phyloP scores from a whole-genome alignment of 257 asterid genomes.

The Petunia axillaris region DNA sequence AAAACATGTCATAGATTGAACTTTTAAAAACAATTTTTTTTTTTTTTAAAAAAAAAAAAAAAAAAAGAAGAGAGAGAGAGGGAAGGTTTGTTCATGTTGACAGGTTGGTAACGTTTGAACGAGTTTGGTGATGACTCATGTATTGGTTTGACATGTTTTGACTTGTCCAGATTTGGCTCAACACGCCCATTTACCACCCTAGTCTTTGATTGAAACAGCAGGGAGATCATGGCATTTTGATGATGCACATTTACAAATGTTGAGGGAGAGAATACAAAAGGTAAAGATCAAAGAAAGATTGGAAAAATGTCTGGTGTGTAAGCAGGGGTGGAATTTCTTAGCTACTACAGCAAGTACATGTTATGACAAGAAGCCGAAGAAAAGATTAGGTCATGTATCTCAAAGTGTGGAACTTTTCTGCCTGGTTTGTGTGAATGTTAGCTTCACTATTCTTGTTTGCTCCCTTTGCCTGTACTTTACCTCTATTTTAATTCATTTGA shows the following conservation, averaged over 20 bases:
- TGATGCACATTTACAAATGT: constrained; percentile 43
- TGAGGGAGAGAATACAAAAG: constrained; percentile 52
- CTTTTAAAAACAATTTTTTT: too few relatives aligned
- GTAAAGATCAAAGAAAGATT: constrained; percentile 49
- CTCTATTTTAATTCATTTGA: constrained; percentile 49
- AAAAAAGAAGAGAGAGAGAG: too few relatives aligned
- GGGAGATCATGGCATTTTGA: constrained; percentile 44
- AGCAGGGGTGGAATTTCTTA: constrained; percentile 46
- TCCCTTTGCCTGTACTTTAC: constrained; percentile 44
- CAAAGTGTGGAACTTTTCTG: constrained; percentile 35
- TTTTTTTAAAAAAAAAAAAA: too few relatives aligned
- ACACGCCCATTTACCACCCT: background rate
- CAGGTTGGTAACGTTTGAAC: background rate
- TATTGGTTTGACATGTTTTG: background rate
- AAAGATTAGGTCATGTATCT: background rate
- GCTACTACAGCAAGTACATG: background rate
- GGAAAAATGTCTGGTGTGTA: constrained; percentile 38
- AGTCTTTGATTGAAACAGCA: background rate
- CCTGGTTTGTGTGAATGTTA: constrained; percentile 42
- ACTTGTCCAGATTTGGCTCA: too few relatives aligned
- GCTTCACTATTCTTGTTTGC: constrained; percentile 49
- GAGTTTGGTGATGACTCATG: background rate
- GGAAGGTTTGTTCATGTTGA: too few relatives aligned
- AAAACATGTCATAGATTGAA: too few relatives aligned
- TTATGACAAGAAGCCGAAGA: constrained; percentile 19